Conservation (phyloP, 2,329 filamentous ascomycete genomes). For the Fusarium sp. region DNA sequence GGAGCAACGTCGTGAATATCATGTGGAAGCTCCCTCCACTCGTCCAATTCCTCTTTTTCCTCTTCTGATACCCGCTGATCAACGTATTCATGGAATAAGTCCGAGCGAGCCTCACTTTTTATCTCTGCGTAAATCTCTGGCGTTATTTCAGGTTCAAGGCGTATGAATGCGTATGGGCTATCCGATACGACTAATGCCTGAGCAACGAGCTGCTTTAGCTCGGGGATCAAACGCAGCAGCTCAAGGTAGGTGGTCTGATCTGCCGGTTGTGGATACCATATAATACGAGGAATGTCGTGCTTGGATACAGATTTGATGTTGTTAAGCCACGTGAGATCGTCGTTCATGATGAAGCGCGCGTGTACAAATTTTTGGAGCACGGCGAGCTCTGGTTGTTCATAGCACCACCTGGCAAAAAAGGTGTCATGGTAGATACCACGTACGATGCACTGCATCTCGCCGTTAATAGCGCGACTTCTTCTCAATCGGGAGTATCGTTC, state of each 20-base stretch:
- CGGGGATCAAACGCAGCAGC: neutral
- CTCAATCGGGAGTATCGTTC: constrained; percentile 55
- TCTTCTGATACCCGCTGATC: neutral
- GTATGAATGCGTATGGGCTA: neutral
- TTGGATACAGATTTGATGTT: neutral
- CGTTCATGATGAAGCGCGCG: constrained; percentile 5
- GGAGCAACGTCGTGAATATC: neutral
- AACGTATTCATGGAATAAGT: neutral
- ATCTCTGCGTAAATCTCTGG: neutral
- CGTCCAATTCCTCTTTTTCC: neutral
- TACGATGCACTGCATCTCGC: constrained; percentile 7
- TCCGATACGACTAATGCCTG: neutral
- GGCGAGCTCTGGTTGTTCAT: neutral
- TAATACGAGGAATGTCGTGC: neutral
- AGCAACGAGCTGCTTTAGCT: neutral
- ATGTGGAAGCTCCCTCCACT: neutral
- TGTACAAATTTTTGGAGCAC: neutral
- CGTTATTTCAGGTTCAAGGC: neutral
- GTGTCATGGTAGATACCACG: constrained; percentile 11
- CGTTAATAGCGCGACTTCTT: constrained; percentile 34
- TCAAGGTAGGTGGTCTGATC: neutral
- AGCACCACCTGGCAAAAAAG: constrained; percentile 11
- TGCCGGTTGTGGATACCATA: neutral
- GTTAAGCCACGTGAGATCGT: neutral
- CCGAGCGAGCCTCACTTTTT: rapidly evolving